Conservation (phyloP, 2,329 filamentous ascomycete species). For the Fusarium floridanum region DNA sequence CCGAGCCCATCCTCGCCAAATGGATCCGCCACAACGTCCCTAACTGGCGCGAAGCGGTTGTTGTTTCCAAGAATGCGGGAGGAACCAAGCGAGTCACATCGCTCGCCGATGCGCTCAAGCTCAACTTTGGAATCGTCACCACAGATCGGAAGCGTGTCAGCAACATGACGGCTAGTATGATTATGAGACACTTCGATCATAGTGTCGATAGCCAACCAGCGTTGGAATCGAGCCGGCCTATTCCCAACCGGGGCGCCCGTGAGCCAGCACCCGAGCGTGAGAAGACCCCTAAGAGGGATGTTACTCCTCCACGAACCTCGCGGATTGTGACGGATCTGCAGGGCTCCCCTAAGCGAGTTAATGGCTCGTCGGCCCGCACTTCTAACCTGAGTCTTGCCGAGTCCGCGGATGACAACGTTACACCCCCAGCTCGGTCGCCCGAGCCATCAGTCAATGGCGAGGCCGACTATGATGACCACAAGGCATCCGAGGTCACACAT, state of each 20-base stretch:
- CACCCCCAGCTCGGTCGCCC: constrained; percentile 43
- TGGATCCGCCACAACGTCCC: constrained; percentile 94
- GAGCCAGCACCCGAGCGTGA: constrained; percentile 37
- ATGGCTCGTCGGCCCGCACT: constrained; percentile 29
- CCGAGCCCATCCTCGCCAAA: constrained; percentile 92
- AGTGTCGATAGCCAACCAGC: constrained; percentile 61
- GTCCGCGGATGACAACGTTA: constrained; percentile 29
- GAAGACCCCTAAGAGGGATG: constrained; percentile 35
- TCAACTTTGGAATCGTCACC: constrained; percentile 97
- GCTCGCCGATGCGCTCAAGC: constrained; percentile 92
- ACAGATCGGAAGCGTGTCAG: constrained; percentile 80
- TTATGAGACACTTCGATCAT: constrained; percentile 76
- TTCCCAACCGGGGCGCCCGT: constrained; percentile 34
- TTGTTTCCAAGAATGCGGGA: constrained; percentile 98
- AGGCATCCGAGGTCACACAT: constrained; percentile 89
- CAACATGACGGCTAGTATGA: constrained; percentile 83
- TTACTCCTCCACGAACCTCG: constrained; percentile 44
- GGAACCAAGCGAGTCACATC: constrained; percentile 98
- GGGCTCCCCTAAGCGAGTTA: constrained; percentile 58
- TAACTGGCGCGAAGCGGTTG: constrained; percentile 91
- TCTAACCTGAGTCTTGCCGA: constrained; percentile 24
- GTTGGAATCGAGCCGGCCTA: constrained; percentile 52
- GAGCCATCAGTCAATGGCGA: constrained; percentile 49
- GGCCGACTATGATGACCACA: constrained; percentile 78
- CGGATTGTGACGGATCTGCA: constrained; percentile 57